Evolutionary conservation across 2,329 filamentous ascomycete species (phyloP), one percentile per base, ranked within the genome.

Genomic region (Phaeosphaeria sp.): DNA sequence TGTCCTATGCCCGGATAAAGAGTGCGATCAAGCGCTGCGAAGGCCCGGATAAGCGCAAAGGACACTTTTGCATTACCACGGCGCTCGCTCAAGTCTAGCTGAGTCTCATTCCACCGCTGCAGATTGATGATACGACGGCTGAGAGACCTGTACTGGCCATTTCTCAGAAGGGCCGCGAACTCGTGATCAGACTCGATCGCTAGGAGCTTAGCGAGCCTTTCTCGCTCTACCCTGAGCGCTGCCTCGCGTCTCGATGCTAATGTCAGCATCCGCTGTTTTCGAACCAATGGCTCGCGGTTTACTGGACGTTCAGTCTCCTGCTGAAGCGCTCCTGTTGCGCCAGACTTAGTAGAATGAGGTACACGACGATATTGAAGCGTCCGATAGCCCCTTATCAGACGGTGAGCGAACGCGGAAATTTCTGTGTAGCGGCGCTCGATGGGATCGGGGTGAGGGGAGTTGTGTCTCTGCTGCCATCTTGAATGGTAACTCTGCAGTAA

Each of bases 141-240:
- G 22, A 76, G 58, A 18, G 72, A 72, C 27, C 73, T 56, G 54
- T 74, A 75, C 46, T 65, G 66, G n/a, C 72, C 73, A 27, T 67
- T 50, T 43, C 52, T 56, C 20, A 61, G 52, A 18, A 55, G 50
- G 11, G 30, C 27, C 11, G 27, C 5, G 2, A 2, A 23, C 10
- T 42, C 25, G 17, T 56, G 30, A 21, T 20, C 15, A 21, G 58
- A 11, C 23, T 39, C 50, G 50, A 23, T 56, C 44, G 55, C 44
- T 17, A 68, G 33, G 39, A 63, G 59, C 2, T 56, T 62, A 20
- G 50, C 27, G 13, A 63, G 50, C 27, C 63, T 60, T 41, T 42
- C 27, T 18, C 41, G 50, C 22, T 61, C 62, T 7, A 61, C n/a
- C 13, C 27, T 25, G 9, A 64, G 47, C 13, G 52, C 58, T 27